Conservation (phyloP, 2,329 filamentous ascomycete genomes). For the Ascochyta koolunga region DNA sequence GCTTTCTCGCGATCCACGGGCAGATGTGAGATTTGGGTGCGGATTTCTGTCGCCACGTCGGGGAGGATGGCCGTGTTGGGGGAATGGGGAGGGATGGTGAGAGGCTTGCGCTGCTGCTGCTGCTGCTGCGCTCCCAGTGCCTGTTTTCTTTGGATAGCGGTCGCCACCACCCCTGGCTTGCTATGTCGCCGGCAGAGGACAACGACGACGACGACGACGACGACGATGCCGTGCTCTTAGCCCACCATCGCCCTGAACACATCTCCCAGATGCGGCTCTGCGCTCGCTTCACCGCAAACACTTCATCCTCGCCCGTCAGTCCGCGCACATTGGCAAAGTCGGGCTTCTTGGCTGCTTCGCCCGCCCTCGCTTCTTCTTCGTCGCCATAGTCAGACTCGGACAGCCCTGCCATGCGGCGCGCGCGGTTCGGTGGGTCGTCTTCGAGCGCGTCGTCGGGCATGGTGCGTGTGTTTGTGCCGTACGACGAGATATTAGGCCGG, state of each 20-base stretch:
- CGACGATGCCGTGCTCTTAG: constrained; percentile 43
- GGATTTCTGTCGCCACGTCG: too few relatives aligned
- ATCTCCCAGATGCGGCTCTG: constrained; percentile 82
- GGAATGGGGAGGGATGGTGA: not conserved
- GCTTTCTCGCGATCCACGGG: constrained; percentile 1
- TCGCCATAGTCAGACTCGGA: constrained; percentile 4
- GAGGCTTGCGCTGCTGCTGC: constrained; percentile 38
- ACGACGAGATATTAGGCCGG: constrained; percentile 76
- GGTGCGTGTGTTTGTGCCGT: constrained; percentile 50
- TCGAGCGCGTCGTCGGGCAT: constrained; percentile 55
- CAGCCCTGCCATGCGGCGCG: constrained; percentile 24
- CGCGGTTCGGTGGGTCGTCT: constrained; percentile 56
- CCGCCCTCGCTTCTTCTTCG: constrained; percentile 1
- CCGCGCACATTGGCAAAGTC: constrained; percentile 72
- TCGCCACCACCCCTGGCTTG: constrained; percentile 64
- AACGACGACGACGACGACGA: constrained; percentile 23
- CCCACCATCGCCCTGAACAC: constrained; percentile 75
- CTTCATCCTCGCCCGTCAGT: constrained; percentile 81
- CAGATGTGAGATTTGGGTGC: too few relatives aligned
- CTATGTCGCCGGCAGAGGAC: constrained; percentile 48
- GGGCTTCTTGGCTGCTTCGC: constrained; percentile 26
- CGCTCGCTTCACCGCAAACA: constrained; percentile 80
- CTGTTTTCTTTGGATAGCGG: constrained; percentile 68
- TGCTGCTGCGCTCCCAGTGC: constrained; percentile 64
- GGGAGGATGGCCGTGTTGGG: constrained; percentile 10